Percentiles rank a stretch among this genome's conserved stretches.
These are phyloP conservation scores for Ophiostoma ips DNA, from an alignment of 2,329 filamentous ascomycete genomes.

Conservation along the genomic window DNA sequence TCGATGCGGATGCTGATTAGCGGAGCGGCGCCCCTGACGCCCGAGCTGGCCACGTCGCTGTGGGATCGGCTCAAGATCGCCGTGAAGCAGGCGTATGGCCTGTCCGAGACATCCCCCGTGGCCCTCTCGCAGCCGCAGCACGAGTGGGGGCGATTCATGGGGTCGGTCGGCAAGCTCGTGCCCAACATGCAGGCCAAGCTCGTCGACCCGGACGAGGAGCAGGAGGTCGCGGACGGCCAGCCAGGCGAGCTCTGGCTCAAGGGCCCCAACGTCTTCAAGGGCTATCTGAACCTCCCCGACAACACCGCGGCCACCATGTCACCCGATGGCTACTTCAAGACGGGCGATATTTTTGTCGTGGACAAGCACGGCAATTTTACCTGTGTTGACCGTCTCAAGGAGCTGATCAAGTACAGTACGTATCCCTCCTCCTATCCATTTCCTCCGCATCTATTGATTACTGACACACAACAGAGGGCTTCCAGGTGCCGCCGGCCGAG, in stretches of 20 bases:
- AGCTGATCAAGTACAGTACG: slow-evolving; percentile 47
- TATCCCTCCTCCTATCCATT: slow-evolving; percentile 9
- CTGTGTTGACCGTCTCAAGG: slow-evolving; percentile 76
- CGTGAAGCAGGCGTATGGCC: slow-evolving; percentile 85
- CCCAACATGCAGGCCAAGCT: slow-evolving; percentile 74
- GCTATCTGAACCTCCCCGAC: slow-evolving; percentile 62
- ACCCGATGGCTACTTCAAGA: slow-evolving; percentile 74
- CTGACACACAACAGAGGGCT: slow-evolving; percentile 37
- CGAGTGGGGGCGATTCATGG: slow-evolving; percentile 64
- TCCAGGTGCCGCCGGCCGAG: slow-evolving; percentile 57
- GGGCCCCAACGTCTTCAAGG: slow-evolving; percentile 68
- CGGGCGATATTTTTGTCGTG: slow-evolving; percentile 72
- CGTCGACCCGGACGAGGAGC: slow-evolving; percentile 45
- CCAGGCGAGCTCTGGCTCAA: slow-evolving; percentile 63
- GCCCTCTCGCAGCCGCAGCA: slow-evolving; percentile 61
- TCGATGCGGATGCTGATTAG: slow-evolving; percentile 73
- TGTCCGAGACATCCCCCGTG: slow-evolving; percentile 74
- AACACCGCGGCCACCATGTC: slow-evolving; percentile 60
- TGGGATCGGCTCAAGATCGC: slow-evolving; percentile 61
- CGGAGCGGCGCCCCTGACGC: slow-evolving; percentile 72
- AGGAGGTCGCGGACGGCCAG: slow-evolving; percentile 38
- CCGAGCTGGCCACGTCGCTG: slow-evolving; percentile 63
- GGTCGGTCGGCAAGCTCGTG: slow-evolving; percentile 62
- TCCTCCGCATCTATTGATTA: no score
- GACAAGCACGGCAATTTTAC: slow-evolving; percentile 70